phyloP scores from a whole-genome alignment of 495 filamentous ascomycete genomes.

The Aspergillus ostianus region DNA sequence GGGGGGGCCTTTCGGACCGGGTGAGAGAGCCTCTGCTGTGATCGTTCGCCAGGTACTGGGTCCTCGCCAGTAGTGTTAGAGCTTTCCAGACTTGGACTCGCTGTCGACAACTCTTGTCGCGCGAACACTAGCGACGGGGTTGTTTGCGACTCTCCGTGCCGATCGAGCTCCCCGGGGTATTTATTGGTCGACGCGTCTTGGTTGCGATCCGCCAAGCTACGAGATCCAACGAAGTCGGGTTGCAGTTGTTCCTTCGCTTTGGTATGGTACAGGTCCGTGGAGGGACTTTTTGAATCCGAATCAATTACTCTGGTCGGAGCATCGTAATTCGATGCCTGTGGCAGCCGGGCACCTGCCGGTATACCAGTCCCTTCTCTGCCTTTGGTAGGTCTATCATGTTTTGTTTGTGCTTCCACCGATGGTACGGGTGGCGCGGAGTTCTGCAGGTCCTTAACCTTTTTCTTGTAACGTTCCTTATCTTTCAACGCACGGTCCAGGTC shows the following conservation, averaged over 20 bases:
- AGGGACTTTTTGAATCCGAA: neutral
- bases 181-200: neutral
- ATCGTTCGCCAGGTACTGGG: slow-evolving; percentile 16
- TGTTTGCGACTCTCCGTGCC: slow-evolving; percentile 9
- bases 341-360: neutral
- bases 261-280: neutral
- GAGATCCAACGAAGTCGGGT: neutral
- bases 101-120: slow-evolving; percentile 17
- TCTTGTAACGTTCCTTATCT: slow-evolving; percentile 91
- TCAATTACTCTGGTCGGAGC: neutral
- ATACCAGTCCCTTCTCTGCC: neutral
- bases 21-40: slow-evolving; percentile 39
- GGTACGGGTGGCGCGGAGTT: slow-evolving; percentile 50
- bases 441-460: slow-evolving; percentile 79
- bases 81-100: slow-evolving; percentile 20
- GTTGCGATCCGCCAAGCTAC: neutral
- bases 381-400: neutral
- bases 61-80: slow-evolving; percentile 20
- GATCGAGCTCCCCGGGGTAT: neutral
- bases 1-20: slow-evolving; percentile 78
- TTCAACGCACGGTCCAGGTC: slow-evolving; percentile 89
- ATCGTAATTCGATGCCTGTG: neutral
- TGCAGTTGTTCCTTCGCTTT: neutral
- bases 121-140: slow-evolving; percentile 12
- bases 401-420: slow-evolving; percentile 19